phyloP scores from a whole-genome alignment of 1,284 basidiomycete species.

The Polyporus tsugae region DNA sequence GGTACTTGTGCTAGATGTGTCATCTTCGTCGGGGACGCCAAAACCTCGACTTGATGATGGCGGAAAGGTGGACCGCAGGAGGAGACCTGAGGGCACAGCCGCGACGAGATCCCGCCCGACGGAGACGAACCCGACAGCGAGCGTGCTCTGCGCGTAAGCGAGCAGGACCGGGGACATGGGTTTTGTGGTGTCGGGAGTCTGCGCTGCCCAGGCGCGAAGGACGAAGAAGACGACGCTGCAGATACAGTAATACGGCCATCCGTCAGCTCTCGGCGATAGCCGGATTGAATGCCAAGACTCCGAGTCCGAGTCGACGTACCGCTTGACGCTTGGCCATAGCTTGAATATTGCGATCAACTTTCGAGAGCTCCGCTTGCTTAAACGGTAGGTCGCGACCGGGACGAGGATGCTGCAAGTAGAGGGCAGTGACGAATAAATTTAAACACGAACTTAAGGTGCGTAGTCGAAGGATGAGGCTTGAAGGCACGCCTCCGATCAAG shows the following conservation, averaged over 20 bases:
- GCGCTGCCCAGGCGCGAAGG: constrained; percentile 9
- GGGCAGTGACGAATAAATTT: constrained; percentile 9
- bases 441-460: background rate
- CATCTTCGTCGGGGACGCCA: too few species aligned
- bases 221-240: constrained; percentile 1
- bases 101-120: too few species aligned
- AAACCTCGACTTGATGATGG: too few species aligned
- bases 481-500: constrained; percentile 10
- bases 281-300: too few species aligned
- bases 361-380: background rate
- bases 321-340: background rate
- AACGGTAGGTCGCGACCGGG: constrained; percentile 12
- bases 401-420: constrained; percentile 10
- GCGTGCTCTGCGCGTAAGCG: constrained; percentile 14
- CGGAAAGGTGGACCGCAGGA: too few species aligned
- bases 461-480: background rate
- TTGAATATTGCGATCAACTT: constrained; percentile 4
- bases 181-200: background rate
- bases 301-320: background rate
- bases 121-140: too few species aligned
- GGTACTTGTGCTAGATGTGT: too few species aligned
- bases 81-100: too few species aligned
- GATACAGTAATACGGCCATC: too few species aligned
- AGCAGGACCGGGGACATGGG: constrained; percentile 3
- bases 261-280: background rate